Base-by-base conservation (phyloP, 2,329 filamentous ascomycete species). In the Esteya vermicola region DNA sequence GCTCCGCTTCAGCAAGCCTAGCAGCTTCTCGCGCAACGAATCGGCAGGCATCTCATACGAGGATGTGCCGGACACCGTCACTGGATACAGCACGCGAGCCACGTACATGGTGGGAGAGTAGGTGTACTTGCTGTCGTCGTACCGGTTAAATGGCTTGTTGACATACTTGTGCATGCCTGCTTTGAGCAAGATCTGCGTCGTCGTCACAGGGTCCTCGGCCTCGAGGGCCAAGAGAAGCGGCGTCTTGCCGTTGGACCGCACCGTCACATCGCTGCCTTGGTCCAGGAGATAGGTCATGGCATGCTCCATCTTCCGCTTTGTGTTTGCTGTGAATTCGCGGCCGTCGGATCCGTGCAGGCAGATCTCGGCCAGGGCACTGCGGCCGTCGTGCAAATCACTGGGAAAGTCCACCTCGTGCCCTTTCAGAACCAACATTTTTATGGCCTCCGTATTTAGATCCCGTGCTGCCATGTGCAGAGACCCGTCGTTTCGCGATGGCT, bases 71-170 rank as follows among this genome's bases (percentile, higher is more conserved):
- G n/a, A n/a, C n/a, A n/a, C 61, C 2, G 59, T 58, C 5, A 58
- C 51, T 0, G 57, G 52, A 18, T 35, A 33, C 6, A 73, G 48
- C 1, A 72, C 52, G 33, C 65, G 67, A 27, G 54, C 49, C 18
- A 77, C 63, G 51, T 81, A 81, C 59, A 75, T 77, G 4, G 76
- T 73, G 0, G 77, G 70, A 0, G 77, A 81, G 54, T 78, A 81
- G 2, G 68, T 72, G 47, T 66, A 65, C 6, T 59, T 62, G 20
- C 67, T 66, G 32, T 68, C 60, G 2, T 56, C 68, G 54, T 65
- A 75, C 44, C 65, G 58, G 47, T 77, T 75, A 49, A 66, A 72
- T 0, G 69, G 59, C 44, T 72, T 67, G 56, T 81, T 81, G 49
- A 81, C 58, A 25, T 70, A 59, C 50, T 75, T 75, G 75, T 76